A percentile compares a stretch with the other conserved stretches of the same genome.
Conservation (phyloP, 495 filamentous ascomycete species). For the Penicillium arizonense region DNA sequence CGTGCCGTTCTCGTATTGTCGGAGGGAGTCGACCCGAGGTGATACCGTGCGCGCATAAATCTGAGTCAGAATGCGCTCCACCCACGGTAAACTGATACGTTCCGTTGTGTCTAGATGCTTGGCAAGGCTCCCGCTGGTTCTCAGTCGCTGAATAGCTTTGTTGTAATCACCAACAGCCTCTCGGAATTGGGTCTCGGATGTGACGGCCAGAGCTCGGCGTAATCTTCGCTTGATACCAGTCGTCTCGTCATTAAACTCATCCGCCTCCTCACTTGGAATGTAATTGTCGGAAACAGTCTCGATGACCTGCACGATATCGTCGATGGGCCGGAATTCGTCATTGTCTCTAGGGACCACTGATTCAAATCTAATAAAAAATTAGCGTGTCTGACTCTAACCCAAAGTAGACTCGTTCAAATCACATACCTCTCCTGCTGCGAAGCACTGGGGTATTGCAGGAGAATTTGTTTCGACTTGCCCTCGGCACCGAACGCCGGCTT, state of each 20-base stretch:
- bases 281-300: slow-evolving; percentile 72
- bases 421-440: slow-evolving; percentile 65
- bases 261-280: slow-evolving; percentile 62
- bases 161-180: slow-evolving; percentile 76
- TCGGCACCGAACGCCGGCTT: slow-evolving; percentile 45
- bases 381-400: not conserved
- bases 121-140: slow-evolving; percentile 63
- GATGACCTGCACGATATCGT: slow-evolving; percentile 80
- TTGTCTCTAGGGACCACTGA: slow-evolving; percentile 72
- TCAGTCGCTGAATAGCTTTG: slow-evolving; percentile 54
- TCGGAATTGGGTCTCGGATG: slow-evolving; percentile 65
- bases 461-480: slow-evolving; percentile 50
- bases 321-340: slow-evolving; percentile 77
- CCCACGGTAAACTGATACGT: slow-evolving; percentile 63
- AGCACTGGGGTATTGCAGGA: slow-evolving; percentile 71
- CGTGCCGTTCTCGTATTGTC: slow-evolving; percentile 79
- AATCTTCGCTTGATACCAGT: slow-evolving; percentile 71
- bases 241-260: slow-evolving; percentile 68
- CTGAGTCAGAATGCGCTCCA: slow-evolving; percentile 81
- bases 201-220: slow-evolving; percentile 62
- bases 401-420: not conserved
- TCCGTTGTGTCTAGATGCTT: slow-evolving; percentile 65
- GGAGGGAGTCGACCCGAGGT: slow-evolving; percentile 75
- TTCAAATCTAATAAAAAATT: slow-evolving; percentile 60
- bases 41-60: slow-evolving; percentile 91